Base-by-base conservation (phyloP, 495 filamentous ascomycete species). In the Aspergillus carlsbadensis region DNA sequence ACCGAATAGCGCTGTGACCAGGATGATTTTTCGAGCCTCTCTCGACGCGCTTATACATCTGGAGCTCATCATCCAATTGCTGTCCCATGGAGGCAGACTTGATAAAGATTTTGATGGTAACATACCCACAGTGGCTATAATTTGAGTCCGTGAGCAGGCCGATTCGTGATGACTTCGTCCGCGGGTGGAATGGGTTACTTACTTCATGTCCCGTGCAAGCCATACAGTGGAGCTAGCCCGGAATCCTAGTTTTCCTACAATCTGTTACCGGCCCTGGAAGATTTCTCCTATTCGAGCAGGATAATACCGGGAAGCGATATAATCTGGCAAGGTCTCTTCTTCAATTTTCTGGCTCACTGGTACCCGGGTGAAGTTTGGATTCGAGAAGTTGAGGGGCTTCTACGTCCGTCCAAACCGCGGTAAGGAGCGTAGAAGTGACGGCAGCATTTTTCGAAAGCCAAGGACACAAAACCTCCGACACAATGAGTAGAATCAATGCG, bases 141-240 rank as follows among this genome's bases (percentile, higher is more conserved):
- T 51, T 49, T 33, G 24, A 45, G 55, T 48, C 26, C 2, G 6
- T 51, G 17, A 41, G 26, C 17, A 35, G 20, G 34, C 18, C n/a
- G 24, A 15, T 10, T 34, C 31, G 13, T 13, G n/a, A 40, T 29
- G 10, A 22, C 8, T 14, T 24, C 7, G 10, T n/a, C 18, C 14
- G 3, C 11, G 20, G 14, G 24, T 24, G 3, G 4, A 10, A 10
- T 39, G 36, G 15, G 18, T 14, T 18, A 63, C 69, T 58, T 60
- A 71, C 70, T 62, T 37, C 55, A 68, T 64, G 47, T 70, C 67
- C 54, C 60, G 54, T 35, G 72, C 69, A 35, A 74, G 60, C 70
- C 69, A 73, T 42, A 64, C 64, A 21, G 69, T 72, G 17, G 67
- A 71, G 57, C 54, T 61, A 15, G 58, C 44, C 45, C 71, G 70